Conservation (phyloP, 2,329 filamentous ascomycete species). For the Calonectria fujianensis region DNA sequence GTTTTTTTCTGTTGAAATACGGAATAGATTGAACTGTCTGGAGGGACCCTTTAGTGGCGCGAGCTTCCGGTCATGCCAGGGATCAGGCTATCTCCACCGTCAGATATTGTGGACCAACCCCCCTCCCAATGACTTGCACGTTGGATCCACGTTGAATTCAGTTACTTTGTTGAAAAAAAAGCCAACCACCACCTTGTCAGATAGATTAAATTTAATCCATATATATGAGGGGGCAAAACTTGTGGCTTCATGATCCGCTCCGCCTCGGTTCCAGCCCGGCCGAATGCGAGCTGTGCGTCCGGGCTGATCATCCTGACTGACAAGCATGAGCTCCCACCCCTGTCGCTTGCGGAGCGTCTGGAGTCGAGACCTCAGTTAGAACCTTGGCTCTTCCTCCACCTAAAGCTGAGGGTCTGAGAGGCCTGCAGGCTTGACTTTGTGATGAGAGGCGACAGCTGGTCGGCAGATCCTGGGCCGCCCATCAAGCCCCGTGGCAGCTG, state of each 20-base stretch:
- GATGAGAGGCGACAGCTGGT: slow-evolving; percentile 24
- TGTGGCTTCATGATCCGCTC: neutral
- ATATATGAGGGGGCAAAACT: neutral
- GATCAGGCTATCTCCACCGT: slow-evolving; percentile 23
- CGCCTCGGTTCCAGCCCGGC: slow-evolving; percentile 1
- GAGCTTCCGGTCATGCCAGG: slow-evolving; percentile 23
- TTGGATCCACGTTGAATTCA: neutral
- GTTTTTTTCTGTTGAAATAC: slow-evolving; percentile 5
- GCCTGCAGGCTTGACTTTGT: slow-evolving; percentile 29
- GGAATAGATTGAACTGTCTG: slow-evolving; percentile 7
- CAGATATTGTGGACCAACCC: slow-evolving; percentile 1
- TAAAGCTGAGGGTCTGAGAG: slow-evolving; percentile 22
- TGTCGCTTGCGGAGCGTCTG: slow-evolving; percentile 8
- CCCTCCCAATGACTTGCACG: slow-evolving; percentile 14
- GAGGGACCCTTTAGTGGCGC: slow-evolving; percentile 26
- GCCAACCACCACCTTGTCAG: neutral
- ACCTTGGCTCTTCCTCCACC: slow-evolving; percentile 28
- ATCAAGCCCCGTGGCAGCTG: slow-evolving; percentile 14
- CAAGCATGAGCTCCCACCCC: slow-evolving; percentile 12
- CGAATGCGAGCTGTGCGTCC: slow-evolving; percentile 27
- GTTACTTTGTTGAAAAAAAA: neutral
- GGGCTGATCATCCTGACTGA: neutral
- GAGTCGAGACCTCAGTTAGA: slow-evolving; percentile 29
- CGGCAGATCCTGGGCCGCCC: slow-evolving; percentile 30
- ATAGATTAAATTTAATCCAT: slow-evolving; percentile 11